Conservation (phyloP, 164 flowering plant genomes). For the Sextonia rubra region DNA sequence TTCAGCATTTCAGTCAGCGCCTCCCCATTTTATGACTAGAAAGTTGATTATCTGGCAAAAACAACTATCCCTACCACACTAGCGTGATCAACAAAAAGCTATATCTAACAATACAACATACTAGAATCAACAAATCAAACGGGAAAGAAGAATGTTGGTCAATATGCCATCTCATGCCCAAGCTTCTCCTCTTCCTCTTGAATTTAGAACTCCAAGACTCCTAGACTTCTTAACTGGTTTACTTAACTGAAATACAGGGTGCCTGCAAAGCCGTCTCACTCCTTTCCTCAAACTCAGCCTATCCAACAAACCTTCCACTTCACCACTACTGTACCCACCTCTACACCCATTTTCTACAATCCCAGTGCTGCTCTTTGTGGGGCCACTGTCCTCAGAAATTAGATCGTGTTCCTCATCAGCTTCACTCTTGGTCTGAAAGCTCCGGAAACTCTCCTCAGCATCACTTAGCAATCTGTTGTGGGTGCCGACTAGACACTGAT, state of each 20-base stretch:
- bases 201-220: constrained; percentile 40
- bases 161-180: constrained; percentile 23
- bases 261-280: constrained; percentile 60
- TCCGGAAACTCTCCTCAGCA: constrained; percentile 37
- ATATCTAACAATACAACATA: constrained; percentile 2
- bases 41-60: not conserved
- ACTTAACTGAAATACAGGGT: constrained; percentile 68
- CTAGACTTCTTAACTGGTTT: constrained; percentile 41
- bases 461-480: constrained; percentile 35
- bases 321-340: constrained; percentile 30
- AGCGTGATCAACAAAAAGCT: not conserved
- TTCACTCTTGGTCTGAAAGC: constrained; percentile 26
- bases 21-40: not conserved
- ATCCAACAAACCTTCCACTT: constrained; percentile 40
- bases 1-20: not conserved
- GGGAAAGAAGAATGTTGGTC: not conserved
- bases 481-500: constrained; percentile 24
- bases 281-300: constrained; percentile 59
- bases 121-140: constrained; percentile 5
- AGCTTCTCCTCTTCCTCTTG: constrained; percentile 36
- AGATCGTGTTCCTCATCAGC: constrained; percentile 32
- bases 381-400: constrained; percentile 16
- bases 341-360: constrained; percentile 20
- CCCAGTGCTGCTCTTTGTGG: constrained; percentile 14
- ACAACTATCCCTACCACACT: not conserved